Conservation (phyloP, 2,329 filamentous ascomycete genomes). For the Fusarium subglutinans region DNA sequence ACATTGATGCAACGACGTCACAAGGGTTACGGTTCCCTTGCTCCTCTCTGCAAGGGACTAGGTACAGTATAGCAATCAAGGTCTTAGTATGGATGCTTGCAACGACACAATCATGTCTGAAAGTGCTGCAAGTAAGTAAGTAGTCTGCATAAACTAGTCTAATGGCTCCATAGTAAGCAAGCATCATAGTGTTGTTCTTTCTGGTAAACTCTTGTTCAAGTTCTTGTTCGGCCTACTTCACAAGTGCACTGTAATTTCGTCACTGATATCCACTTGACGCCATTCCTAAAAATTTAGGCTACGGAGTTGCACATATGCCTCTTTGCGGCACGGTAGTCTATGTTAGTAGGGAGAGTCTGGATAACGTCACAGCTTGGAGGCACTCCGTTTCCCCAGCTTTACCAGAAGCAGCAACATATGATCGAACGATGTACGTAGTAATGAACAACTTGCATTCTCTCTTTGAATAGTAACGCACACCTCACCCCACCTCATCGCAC, state of each 20-base stretch:
- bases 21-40: neutral
- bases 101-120: neutral
- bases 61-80: neutral
- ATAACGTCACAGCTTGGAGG: slow-evolving; percentile 24
- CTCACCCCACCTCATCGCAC: neutral
- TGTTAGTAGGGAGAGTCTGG: neutral
- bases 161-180: neutral
- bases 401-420: slow-evolving; percentile 9
- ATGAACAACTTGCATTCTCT: neutral
- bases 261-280: slow-evolving; percentile 20
- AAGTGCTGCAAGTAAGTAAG: neutral
- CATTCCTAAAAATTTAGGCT: slow-evolving; percentile 3
- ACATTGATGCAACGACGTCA: neutral
- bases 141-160: neutral
- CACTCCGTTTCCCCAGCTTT: slow-evolving; percentile 7
- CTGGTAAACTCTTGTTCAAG: neutral
- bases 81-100: neutral
- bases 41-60: neutral
- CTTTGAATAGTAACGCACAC: neutral
- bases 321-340: slow-evolving; percentile 5
- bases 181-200: neutral
- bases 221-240: neutral
- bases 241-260: neutral
- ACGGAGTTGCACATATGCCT: neutral
- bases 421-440: neutral